Base-by-base conservation (phyloP, 2,329 filamentous ascomycete genomes). In the Ophiocordyceps robertsii region DNA sequence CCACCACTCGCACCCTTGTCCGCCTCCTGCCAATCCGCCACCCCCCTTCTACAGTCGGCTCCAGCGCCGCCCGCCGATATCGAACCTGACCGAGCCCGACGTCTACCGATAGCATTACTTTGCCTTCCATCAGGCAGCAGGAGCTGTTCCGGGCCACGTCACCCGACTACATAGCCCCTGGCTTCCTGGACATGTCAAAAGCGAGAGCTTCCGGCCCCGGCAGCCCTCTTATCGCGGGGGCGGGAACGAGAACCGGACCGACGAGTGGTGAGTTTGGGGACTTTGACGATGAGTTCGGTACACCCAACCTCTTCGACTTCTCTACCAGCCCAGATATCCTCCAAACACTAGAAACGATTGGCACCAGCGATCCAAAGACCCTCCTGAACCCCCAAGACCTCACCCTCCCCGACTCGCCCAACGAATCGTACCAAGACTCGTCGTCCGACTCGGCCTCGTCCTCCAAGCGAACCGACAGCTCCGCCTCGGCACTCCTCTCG, bases 381-480 rank as follows among this genome's bases (percentile, higher is more conserved):
- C 61, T 57, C 32, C 46, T 62, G 29, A 56, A 58, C 33, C 56
- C 59, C 7, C 55, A 60, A 44, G 56, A 62, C 33, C 52, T 62
- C 35, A 51, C 62, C n/a, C 63, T 64, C 38, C 64, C 62, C 40
- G 61, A 63, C 47, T 66, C 63, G 32, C 61, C 63, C 38, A 60
- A 58, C 55, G 63, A 57, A 41, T 65, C 62, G 11, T 68, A 65
- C 40, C 64, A 63, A 44, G 70, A 73, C 51, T 72, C 69, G 3
- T 69, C 68, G 4, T 73, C 70, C 40, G 70, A 73, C 46, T 73
- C 72, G 9, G 68, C 67, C 12, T 64, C 63, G 33, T 71, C 60
- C 27, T 54, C 68, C 29, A 72, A 72, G 53, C 61, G 65, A 43
- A 64, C 69, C 31, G 60, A 61, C 14, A 69, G 66, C 48, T 67